phyloP scores from a whole-genome alignment of 345 rosid genomes.

The Boechera retrofracta region DNA sequence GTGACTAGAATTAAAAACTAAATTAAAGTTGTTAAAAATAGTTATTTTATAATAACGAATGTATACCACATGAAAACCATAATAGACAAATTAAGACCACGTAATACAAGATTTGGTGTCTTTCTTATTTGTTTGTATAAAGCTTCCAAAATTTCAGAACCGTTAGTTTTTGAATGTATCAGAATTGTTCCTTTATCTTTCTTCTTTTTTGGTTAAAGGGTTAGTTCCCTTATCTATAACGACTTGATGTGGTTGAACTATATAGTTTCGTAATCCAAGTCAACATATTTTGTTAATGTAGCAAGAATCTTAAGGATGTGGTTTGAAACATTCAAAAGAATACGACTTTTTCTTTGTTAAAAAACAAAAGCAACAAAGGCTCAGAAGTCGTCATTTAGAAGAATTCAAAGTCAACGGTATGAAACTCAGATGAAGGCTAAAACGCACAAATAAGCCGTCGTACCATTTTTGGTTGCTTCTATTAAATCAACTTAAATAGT shows the following conservation, averaged over 20 bases:
- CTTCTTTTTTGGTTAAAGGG: too few relatives aligned
- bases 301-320: constrained; percentile 14
- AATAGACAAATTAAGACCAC: not conserved
- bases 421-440: not conserved
- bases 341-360: not conserved
- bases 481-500: not conserved
- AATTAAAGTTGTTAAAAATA: not conserved
- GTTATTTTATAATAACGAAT: not conserved
- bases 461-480: not conserved
- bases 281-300: not conserved
- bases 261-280: constrained; percentile 11
- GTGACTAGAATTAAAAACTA: not conserved
- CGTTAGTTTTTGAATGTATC: not conserved
- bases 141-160: not conserved
- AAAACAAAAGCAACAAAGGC: not conserved
- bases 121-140: not conserved
- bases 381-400: constrained; percentile 7
- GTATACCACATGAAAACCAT: not conserved
- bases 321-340: constrained; percentile 36
- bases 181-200: not conserved
- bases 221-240: not conserved
- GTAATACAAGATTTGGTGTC: not conserved
- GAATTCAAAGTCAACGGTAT: constrained; percentile 40
- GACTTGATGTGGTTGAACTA: not conserved
- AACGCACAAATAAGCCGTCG: constrained; percentile 13